phyloP scores from a whole-genome alignment of 2,329 filamentous ascomycete genomes.

The Diaporthe sp. region DNA sequence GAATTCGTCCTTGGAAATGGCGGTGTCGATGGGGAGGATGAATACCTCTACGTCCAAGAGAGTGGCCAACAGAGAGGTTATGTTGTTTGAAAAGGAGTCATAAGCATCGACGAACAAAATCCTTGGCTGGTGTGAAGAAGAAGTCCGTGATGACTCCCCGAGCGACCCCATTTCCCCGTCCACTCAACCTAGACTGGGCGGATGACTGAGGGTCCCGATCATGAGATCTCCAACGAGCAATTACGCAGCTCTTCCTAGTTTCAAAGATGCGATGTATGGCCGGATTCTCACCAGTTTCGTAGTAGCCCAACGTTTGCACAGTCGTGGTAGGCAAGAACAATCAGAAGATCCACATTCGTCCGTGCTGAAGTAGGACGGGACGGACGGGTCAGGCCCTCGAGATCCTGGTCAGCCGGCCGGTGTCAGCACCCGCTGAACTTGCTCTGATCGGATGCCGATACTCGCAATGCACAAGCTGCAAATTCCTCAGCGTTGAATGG shows the following conservation, averaged over 20 bases:
- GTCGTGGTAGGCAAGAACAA: neutral
- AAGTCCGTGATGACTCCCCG: constrained; percentile 21
- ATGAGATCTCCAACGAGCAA: neutral
- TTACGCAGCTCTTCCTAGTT: neutral
- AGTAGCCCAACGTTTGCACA: neutral
- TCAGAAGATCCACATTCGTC: neutral
- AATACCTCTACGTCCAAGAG: constrained; percentile 77
- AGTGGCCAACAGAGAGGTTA: constrained; percentile 83
- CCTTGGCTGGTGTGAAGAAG: constrained; percentile 28
- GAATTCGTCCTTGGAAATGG: constrained; percentile 62
- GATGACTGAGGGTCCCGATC: neutral
- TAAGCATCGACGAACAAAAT: constrained; percentile 96
- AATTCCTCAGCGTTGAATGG: neutral
- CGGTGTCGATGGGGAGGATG: constrained; percentile 80
- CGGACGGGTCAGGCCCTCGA: constrained; percentile 14
- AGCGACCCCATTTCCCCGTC: constrained; percentile 35
- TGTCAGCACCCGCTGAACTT: constrained; percentile 19
- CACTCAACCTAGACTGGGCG: neutral
- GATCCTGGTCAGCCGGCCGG: constrained; percentile 13
- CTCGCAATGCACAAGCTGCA: neutral
- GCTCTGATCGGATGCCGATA: constrained; percentile 2
- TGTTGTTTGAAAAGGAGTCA: constrained; percentile 97
- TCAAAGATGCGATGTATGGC: neutral
- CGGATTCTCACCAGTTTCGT: neutral
- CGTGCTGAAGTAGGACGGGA: neutral